These are phyloP conservation scores for Microsporum audouinii DNA, from an alignment of 2,329 filamentous ascomycete genomes.

Conservation along the genomic window DNA sequence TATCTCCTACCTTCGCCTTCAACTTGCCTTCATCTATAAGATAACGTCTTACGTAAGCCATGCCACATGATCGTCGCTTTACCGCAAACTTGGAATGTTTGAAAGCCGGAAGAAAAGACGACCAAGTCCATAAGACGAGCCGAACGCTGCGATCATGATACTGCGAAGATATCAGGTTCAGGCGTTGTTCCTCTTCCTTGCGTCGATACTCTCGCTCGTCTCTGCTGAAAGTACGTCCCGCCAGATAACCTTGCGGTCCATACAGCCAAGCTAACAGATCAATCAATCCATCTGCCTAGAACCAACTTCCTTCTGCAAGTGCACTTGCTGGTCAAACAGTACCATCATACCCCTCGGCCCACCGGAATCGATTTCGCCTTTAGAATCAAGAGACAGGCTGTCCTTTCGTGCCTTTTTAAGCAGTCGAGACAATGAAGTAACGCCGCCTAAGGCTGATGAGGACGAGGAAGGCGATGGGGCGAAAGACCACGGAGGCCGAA, in stretches of 20 bases:
- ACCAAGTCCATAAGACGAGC: neutral
- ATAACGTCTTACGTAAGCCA: neutral
- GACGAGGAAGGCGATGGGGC: slow-evolving; percentile 16
- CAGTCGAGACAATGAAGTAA: slow-evolving; percentile 11
- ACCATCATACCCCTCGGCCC: slow-evolving; percentile 55
- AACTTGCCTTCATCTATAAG: neutral
- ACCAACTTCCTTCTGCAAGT: slow-evolving; percentile 58
- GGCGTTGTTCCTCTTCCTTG: slow-evolving; percentile 14
- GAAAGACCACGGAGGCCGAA: slow-evolving; percentile 33
- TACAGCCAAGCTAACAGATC: neutral
- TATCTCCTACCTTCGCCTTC: neutral
- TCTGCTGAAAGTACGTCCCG: slow-evolving; percentile 27
- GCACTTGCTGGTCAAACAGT: slow-evolving; percentile 56
- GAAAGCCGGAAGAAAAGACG: neutral
- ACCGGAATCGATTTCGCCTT: slow-evolving; percentile 19
- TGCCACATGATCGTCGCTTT: neutral
- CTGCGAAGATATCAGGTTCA: slow-evolving; percentile 3
- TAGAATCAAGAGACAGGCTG: neutral
- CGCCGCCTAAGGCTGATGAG: slow-evolving; percentile 7
- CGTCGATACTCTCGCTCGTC: slow-evolving; percentile 23
- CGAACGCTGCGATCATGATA: neutral
- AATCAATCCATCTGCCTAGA: slow-evolving; percentile 17
- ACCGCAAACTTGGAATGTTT: neutral
- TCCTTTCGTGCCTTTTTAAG: slow-evolving; percentile 4
- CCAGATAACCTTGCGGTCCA: neutral